phyloP scores from a whole-genome alignment of 768 basidiomycete genomes.

The Suillus subalutaceus region DNA sequence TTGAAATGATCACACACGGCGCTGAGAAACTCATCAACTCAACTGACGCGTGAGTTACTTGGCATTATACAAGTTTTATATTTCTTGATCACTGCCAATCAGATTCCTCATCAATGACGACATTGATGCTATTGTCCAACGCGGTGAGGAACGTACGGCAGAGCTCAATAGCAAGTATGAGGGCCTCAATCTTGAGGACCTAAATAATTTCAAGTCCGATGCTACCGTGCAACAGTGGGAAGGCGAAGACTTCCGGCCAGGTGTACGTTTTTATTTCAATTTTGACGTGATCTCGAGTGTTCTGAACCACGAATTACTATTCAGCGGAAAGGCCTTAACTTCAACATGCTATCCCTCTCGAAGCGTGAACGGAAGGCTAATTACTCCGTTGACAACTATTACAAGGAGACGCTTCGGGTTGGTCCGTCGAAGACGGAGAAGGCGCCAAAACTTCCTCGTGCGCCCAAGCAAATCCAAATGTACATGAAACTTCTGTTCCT shows the following conservation, averaged over 20 bases:
- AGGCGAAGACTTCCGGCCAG: conserved; percentile 86
- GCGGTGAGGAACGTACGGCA: conserved; percentile 87
- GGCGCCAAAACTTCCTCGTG: conserved; percentile 78
- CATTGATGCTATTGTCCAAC: conserved; percentile 91
- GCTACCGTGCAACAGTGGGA: conserved; percentile 93
- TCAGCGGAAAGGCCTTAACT: conserved; percentile 68
- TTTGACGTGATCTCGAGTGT: neutral
- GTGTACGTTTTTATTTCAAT: conserved; percentile 44
- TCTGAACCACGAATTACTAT: conserved; percentile 7
- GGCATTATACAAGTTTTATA: neutral
- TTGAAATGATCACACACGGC: conserved; percentile 98
- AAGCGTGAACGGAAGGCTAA: conserved; percentile 94
- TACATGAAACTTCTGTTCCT: conserved; percentile 37
- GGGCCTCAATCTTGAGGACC: conserved; percentile 88
- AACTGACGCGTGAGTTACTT: conserved; percentile 59
- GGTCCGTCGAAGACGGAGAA: conserved; percentile 82
- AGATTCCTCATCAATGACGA: conserved; percentile 84
- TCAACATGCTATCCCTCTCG: conserved; percentile 83
- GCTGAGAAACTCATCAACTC: conserved; percentile 95
- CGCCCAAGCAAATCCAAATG: conserved; percentile 88
- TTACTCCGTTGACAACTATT: conserved; percentile 94
- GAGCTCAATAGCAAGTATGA: conserved; percentile 93
- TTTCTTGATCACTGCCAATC: conserved; percentile 6
- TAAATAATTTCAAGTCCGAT: conserved; percentile 97
- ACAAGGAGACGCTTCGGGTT: conserved; percentile 86